Evolutionary conservation across 805 yeast species (phyloP).

Genomic region (Middelhovenomyces tepae): DNA sequence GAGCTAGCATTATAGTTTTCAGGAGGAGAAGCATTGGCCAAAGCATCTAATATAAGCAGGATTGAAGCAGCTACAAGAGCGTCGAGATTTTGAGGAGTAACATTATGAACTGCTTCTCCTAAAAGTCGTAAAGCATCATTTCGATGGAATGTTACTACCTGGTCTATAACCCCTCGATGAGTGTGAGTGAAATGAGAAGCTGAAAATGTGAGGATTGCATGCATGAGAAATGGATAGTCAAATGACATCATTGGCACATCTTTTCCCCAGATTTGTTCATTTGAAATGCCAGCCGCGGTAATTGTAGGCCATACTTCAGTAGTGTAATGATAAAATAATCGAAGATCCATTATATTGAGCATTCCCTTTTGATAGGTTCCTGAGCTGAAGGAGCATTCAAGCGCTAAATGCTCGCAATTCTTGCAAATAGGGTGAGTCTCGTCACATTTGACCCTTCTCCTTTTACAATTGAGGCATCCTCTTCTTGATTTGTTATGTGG

Average conservation of each 20-base stretch:
- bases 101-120: slow-evolving; percentile 78
- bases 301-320: slow-evolving; percentile 79
- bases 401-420: slow-evolving; percentile 71
- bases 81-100: slow-evolving; percentile 71
- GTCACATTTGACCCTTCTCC: slow-evolving; percentile 87
- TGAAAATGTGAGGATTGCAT: slow-evolving; percentile 78
- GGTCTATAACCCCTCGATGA: slow-evolving; percentile 53
- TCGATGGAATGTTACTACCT: slow-evolving; percentile 45
- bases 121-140: slow-evolving; percentile 76
- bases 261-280: slow-evolving; percentile 73
- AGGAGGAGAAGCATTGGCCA: slow-evolving; percentile 72
- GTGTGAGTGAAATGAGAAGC: slow-evolving; percentile 82
- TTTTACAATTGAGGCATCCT: slow-evolving; percentile 86
- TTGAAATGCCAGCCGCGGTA: slow-evolving; percentile 84
- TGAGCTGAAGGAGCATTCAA: no score
- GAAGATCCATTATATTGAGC: slow-evolving; percentile 67
- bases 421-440: slow-evolving; percentile 71
- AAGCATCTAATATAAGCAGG: slow-evolving; percentile 81
- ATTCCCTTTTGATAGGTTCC: no score
- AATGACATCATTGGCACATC: slow-evolving; percentile 87
- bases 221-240: slow-evolving; percentile 85
- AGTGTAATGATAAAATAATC: slow-evolving; percentile 81
- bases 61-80: slow-evolving; percentile 89
- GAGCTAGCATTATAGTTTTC: slow-evolving; percentile 38
- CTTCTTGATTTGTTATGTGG: slow-evolving; percentile 82